Percentiles rank a stretch among this genome's conserved stretches.
These are phyloP conservation scores for Metarhizium sp. DNA, from an alignment of 2,329 filamentous ascomycete genomes.

Conservation along the genomic window DNA sequence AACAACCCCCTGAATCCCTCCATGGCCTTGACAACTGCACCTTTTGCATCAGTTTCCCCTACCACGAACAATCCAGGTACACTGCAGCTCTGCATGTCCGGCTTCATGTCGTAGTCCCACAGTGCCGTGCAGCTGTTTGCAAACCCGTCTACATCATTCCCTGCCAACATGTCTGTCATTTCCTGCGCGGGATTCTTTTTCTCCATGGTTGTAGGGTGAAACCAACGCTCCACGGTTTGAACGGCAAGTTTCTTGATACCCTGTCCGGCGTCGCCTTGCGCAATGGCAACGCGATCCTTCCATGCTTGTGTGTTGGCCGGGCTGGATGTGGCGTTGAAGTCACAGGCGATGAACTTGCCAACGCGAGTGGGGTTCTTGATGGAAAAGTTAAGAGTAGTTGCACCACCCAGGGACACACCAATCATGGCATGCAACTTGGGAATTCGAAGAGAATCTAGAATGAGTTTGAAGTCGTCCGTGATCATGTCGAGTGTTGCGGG, in stretches of 20 bases:
- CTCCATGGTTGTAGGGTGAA: slow-evolving; percentile 47
- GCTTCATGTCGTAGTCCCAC: slow-evolving; percentile 60
- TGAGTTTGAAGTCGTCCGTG: slow-evolving; percentile 53
- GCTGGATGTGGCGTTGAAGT: slow-evolving; percentile 67
- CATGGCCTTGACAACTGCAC: slow-evolving; percentile 70
- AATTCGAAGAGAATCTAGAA: slow-evolving; percentile 63
- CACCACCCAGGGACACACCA: slow-evolving; percentile 75
- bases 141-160: slow-evolving; percentile 63
- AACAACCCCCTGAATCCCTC: slow-evolving; percentile 56
- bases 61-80: slow-evolving; percentile 61
- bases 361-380: slow-evolving; percentile 55
- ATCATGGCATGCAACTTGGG: slow-evolving; percentile 56
- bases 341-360: slow-evolving; percentile 58
- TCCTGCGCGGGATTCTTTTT: slow-evolving; percentile 38
- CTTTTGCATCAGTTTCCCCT: slow-evolving; percentile 61
- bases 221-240: slow-evolving; percentile 69
- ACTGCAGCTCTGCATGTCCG: slow-evolving; percentile 40
- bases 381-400: slow-evolving; percentile 64
- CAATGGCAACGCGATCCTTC: slow-evolving; percentile 64
- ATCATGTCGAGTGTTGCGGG: slow-evolving; percentile 55
- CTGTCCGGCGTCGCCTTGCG: slow-evolving; percentile 44
- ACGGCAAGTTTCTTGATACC: slow-evolving; percentile 60
- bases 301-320: slow-evolving; percentile 69
- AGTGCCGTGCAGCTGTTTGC: slow-evolving; percentile 58
- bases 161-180: slow-evolving; percentile 60